Conservation (phyloP, 345 rosid species). For the Lagerstroemia speciosa region DNA sequence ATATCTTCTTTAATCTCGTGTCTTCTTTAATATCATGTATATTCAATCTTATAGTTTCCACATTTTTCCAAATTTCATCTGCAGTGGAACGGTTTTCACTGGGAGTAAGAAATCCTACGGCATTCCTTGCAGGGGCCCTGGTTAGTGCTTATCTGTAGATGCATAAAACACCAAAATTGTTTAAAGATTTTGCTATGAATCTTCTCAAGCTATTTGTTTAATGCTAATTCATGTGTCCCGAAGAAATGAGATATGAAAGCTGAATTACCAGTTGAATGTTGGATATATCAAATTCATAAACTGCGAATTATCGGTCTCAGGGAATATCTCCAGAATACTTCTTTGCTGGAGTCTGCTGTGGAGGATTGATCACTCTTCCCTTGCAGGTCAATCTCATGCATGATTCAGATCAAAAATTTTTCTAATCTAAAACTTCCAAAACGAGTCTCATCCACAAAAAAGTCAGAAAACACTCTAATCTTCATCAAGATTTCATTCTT, state of each 20-base stretch:
- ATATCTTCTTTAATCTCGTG: background rate
- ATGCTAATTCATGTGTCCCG: too few species aligned
- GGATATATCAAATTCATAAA: background rate
- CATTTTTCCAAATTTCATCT: conserved; percentile 13
- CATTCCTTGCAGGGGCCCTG: conserved; percentile 71
- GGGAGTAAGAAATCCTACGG: conserved; percentile 84
- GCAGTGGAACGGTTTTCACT: conserved; percentile 84
- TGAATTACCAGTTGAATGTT: background rate
- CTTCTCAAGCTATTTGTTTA: background rate
- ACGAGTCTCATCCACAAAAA: background rate
- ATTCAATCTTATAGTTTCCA: background rate
- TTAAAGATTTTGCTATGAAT: background rate
- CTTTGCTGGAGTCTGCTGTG: conserved; percentile 92
- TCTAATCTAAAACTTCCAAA: background rate
- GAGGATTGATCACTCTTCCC: conserved; percentile 81
- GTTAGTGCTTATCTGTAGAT: conserved; percentile 28
- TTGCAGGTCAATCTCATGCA: conserved; percentile 47
- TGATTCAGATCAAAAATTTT: background rate
- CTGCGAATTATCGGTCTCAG: conserved; percentile 22
- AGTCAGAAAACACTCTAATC: background rate
- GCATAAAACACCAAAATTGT: background rate
- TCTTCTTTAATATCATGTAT: background rate
- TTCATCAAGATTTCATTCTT: background rate
- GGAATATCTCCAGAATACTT: conserved; percentile 79
- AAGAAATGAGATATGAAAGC: too few species aligned